phyloP scores from a whole-genome alignment of 176 grass and related monocot genomes.

The Eremochloa ophiuroides region DNA sequence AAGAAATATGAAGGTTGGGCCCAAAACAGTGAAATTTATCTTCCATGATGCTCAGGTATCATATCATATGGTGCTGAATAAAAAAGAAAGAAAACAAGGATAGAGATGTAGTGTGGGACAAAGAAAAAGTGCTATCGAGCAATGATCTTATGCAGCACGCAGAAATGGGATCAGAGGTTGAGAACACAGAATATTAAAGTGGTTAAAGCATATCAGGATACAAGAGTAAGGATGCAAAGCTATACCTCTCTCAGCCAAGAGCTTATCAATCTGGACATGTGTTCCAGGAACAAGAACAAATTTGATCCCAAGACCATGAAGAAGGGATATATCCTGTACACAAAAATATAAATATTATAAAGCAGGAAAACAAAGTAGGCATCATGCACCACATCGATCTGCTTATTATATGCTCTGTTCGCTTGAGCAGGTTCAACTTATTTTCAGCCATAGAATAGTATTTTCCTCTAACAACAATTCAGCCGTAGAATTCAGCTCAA shows the following conservation, averaged over 20 bases:
- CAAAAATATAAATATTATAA: slow-evolving; percentile 1
- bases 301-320: slow-evolving; percentile 94
- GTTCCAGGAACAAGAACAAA: slow-evolving; percentile 97
- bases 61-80: not conserved
- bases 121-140: not conserved
- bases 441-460: no score
- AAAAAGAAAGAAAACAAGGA: not conserved
- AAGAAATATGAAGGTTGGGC: not conserved
- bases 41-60: not conserved
- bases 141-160: not conserved
- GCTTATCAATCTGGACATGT: slow-evolving; percentile 89
- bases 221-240: slow-evolving; percentile 8
- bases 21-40: not conserved
- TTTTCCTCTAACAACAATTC: no score
- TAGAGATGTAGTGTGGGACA: not conserved
- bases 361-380: not conserved
- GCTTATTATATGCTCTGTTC: not conserved
- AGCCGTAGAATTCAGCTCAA: no score
- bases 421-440: no score
- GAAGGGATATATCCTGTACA: slow-evolving; percentile 87
- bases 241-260: slow-evolving; percentile 71
- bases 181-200: not conserved
- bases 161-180: not conserved
- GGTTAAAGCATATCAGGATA: not conserved
- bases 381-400: not conserved